Base-by-base conservation (phyloP, 108 stramenopile species). In the Fistulifera solaris region DNA sequence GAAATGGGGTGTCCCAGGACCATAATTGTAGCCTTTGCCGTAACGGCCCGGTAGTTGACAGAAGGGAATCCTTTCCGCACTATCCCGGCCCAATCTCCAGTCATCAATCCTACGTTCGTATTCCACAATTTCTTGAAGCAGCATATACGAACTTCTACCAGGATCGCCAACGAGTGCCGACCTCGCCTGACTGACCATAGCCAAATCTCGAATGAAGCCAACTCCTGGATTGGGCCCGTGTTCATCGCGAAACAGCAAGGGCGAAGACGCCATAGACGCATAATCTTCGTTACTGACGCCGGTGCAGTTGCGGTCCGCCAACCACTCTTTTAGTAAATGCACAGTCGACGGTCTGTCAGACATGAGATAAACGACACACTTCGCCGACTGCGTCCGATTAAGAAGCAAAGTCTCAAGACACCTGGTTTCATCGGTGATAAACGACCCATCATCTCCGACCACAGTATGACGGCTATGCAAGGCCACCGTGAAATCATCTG, bases 401-500 rank as follows among this genome's bases (percentile, higher is more conserved):
- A 56, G 26, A 35, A 62, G 23, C 13, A 68, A 26, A 23, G 11
- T 21, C 24, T 56, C 41, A 7, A 67, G 26, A 24, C 66, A 67
- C 5, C 40, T n/a, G 16, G 12, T 53, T 48, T 63, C 69, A 23
- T 78, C 49, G 42, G 59, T 31, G 16, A 74, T 49, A 63, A 61
- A 52, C 59, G 81, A 56, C 62, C 77, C 61, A 68, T 78, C 69
- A 38, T 78, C 54, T 56, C 65, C 58, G 50, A 61, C 58, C 42
- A 73, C 63, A 22, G 45, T 40, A 62, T 68, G 67, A 4, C 67
- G 61, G 43, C 61, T 62, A 0, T 68, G 67, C 26, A 68, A 22
- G 5, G 61, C 67, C 19, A 68, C 23, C 14, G 56, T 21, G 22
- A 54, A 16, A 28, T 21, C 38, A 14, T 54, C 44, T 17, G 16